These are phyloP conservation scores for Solanum tarapatanum DNA, from an alignment of 257 asterid genomes.

Conservation along the genomic window DNA sequence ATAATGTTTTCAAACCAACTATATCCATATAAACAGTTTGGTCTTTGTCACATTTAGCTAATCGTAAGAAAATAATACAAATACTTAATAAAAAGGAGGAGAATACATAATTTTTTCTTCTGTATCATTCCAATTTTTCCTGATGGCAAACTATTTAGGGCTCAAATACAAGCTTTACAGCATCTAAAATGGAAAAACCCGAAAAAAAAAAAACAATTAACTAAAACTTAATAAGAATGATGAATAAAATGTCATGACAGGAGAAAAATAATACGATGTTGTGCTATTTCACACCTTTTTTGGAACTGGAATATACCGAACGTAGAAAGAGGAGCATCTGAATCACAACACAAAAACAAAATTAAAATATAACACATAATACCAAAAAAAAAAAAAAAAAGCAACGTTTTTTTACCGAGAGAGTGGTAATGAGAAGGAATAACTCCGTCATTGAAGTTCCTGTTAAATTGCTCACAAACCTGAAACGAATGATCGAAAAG, in stretches of 20 bases:
- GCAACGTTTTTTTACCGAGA: slow-evolving; percentile 21
- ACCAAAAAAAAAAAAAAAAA: neutral
- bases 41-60: neutral
- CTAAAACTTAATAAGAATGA: neutral
- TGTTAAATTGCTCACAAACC: slow-evolving; percentile 72
- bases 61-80: neutral
- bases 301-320: slow-evolving; percentile 23
- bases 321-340: slow-evolving; percentile 53
- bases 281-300: slow-evolving; percentile 21
- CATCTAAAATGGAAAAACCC: neutral
- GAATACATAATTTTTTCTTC: neutral
- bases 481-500: slow-evolving; percentile 12
- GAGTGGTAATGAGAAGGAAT: slow-evolving; percentile 30
- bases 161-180: neutral
- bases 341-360: neutral
- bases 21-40: neutral
- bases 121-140: neutral
- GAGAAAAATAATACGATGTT: neutral
- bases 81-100: neutral
- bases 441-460: slow-evolving; percentile 68
- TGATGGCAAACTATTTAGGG: neutral
- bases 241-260: neutral
- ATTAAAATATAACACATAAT: neutral
- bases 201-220: neutral
- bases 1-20: neutral